Conservation (phyloP, 2,329 filamentous ascomycete species). For the Aotearoamyces nothofagi region DNA sequence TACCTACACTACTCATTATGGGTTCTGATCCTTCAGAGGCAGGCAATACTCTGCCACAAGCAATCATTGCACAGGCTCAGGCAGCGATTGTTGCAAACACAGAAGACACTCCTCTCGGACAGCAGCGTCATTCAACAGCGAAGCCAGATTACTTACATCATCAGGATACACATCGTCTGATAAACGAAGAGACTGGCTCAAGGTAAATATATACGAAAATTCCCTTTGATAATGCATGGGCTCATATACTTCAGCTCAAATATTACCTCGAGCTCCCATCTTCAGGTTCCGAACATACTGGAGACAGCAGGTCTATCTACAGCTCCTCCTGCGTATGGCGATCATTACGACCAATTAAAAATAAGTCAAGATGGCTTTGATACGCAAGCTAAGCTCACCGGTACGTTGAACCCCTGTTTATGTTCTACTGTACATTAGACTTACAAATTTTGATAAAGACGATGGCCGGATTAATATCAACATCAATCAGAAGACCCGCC, state of each 20-base stretch:
- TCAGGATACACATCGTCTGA: not conserved
- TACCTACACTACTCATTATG: no score
- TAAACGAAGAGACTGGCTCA: not conserved
- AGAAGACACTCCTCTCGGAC: slow-evolving; percentile 4
- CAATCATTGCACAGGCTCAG: slow-evolving; percentile 18
- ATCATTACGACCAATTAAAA: slow-evolving; percentile 36
- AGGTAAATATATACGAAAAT: not conserved
- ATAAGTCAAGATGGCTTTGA: slow-evolving; percentile 48
- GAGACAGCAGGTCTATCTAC: slow-evolving; percentile 7
- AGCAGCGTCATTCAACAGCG: not conserved
- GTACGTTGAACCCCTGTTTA: slow-evolving; percentile 22
- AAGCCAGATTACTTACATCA: slow-evolving; percentile 1
- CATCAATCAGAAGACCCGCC: slow-evolving; percentile 55
- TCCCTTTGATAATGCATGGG: not conserved
- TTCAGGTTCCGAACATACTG: slow-evolving; percentile 10
- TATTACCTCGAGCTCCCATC: slow-evolving; percentile 1
- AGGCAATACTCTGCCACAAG: slow-evolving; percentile 9
- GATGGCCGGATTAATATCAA: slow-evolving; percentile 70
- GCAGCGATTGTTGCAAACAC: slow-evolving; percentile 16
- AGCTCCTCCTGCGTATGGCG: slow-evolving; percentile 41
- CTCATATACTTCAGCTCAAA: not conserved
- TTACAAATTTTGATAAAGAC: slow-evolving; percentile 27
- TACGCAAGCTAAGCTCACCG: slow-evolving; percentile 42
- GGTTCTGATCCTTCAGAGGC: no score
- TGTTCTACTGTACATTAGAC: not conserved